phyloP scores from a whole-genome alignment of 2,329 filamentous ascomycete genomes.

The Xylaria sp. region DNA sequence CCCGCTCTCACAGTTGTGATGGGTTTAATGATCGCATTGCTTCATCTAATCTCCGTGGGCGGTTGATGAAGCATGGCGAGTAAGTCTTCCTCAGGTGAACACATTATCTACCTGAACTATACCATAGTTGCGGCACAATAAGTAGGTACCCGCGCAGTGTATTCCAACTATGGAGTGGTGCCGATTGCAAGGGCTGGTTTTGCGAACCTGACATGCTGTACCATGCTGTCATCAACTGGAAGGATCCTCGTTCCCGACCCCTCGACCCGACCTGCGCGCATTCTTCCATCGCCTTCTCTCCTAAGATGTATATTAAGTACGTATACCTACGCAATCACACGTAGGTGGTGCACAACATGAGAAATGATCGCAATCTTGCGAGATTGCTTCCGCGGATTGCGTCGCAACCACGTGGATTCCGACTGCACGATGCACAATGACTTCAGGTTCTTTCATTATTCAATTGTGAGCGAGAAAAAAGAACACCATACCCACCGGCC shows the following conservation, averaged over 20 bases:
- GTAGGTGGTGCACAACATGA: neutral
- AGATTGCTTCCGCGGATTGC: conserved; percentile 18
- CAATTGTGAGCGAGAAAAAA: neutral
- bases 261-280: neutral
- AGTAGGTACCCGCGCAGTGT: neutral
- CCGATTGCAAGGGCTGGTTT: conserved; percentile 27
- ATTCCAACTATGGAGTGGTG: conserved; percentile 18
- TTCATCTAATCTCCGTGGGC: conserved; percentile 6
- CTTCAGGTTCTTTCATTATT: conserved; percentile 17
- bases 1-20: conserved; percentile 28
- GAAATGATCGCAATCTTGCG: conserved; percentile 30
- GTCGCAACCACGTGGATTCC: conserved; percentile 24
- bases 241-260: neutral
- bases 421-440: conserved; percentile 16
- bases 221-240: conserved; percentile 23
- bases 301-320: too few species aligned
- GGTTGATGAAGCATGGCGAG: conserved; percentile 19
- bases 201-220: conserved; percentile 17
- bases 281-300: neutral
- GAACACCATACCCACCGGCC: conserved; percentile 1
- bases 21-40: neutral
- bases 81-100: too few species aligned
- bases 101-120: too few species aligned
- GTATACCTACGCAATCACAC: conserved; percentile 6
- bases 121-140: neutral